phyloP scores from a whole-genome alignment of 106 monocot species.

The Dactylorhiza incarnata region DNA sequence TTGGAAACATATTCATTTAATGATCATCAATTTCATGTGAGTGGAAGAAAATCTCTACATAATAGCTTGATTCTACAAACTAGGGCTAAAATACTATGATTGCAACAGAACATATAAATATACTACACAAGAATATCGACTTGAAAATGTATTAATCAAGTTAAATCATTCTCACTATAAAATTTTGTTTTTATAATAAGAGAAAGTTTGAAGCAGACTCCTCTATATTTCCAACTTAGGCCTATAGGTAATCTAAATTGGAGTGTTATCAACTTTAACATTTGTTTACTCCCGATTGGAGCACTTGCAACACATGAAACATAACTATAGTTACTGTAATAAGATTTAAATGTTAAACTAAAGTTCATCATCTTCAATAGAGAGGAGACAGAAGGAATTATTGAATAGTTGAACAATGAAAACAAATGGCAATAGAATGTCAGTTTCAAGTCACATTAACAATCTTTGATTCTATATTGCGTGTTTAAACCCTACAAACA shows the following conservation, averaged over 20 bases:
- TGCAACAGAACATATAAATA: not conserved
- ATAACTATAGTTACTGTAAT: not conserved
- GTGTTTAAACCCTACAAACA: too few relatives aligned
- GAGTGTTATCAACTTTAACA: not conserved
- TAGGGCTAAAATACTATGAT: not conserved
- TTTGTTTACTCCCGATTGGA: not conserved
- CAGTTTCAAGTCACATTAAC: not conserved
- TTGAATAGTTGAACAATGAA: too few relatives aligned
- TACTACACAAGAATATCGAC: not conserved
- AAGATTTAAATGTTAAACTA: not conserved
- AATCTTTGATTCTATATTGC: not conserved
- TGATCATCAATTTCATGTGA: too few relatives aligned
- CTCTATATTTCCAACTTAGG: not conserved
- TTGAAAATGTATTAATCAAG: too few relatives aligned
- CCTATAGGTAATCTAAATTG: not conserved
- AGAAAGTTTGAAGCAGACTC: not conserved
- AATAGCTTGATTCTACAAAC: too few relatives aligned
- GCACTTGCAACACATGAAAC: not conserved
- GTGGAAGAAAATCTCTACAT: too few relatives aligned
- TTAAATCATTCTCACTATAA: not conserved
- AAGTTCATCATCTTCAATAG: not conserved
- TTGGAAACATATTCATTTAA: too few relatives aligned
- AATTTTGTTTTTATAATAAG: not conserved
- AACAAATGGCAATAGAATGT: not conserved
- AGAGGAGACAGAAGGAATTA: not conserved